phyloP scores from a whole-genome alignment of 768 basidiomycete genomes.

The Holtermannia corniformis region DNA sequence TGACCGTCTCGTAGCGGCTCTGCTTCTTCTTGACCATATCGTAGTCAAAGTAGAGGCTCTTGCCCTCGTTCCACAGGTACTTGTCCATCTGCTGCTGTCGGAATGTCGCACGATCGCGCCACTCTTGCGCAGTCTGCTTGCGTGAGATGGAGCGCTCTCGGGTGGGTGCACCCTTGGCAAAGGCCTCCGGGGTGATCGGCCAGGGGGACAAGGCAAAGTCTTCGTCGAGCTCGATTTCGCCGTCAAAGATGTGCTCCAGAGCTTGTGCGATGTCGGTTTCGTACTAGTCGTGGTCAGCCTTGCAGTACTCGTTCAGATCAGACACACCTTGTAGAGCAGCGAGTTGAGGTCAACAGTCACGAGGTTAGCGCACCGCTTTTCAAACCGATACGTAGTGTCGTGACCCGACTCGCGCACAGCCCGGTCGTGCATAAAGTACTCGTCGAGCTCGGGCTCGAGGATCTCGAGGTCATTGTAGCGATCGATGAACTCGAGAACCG shows the following conservation, averaged over 20 bases:
- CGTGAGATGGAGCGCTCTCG: slow-evolving; percentile 26
- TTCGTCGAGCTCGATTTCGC: slow-evolving; percentile 81
- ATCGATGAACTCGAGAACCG: slow-evolving; percentile 91
- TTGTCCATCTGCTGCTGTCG: slow-evolving; percentile 79
- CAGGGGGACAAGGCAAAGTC: slow-evolving; percentile 86
- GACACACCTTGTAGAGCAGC: slow-evolving; percentile 67
- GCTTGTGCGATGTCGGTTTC: slow-evolving; percentile 98
- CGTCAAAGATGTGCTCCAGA: slow-evolving; percentile 88
- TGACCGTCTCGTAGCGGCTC: slow-evolving; percentile 93
- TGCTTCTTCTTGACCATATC: slow-evolving; percentile 85
- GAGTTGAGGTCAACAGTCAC: slow-evolving; percentile 94
- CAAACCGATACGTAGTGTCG: slow-evolving; percentile 93
- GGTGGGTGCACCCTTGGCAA: slow-evolving; percentile 45
- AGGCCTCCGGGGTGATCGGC: slow-evolving; percentile 48
- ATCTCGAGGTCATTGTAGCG: slow-evolving; percentile 80
- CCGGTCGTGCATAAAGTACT: slow-evolving; percentile 95
- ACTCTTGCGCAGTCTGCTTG: slow-evolving; percentile 70
- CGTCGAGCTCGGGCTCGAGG: slow-evolving; percentile 80
- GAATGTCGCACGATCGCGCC: slow-evolving; percentile 82
- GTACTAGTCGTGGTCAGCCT: slow-evolving; percentile 46
- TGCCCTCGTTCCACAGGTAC: slow-evolving; percentile 93
- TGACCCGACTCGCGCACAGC: slow-evolving; percentile 93
- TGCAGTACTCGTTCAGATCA: not conserved
- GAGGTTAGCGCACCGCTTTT: slow-evolving; percentile 93
- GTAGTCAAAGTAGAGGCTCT: slow-evolving; percentile 90